Evolutionary conservation across 345 rosid genomes (phyloP), one percentile per base, ranked within the genome.

Genomic region (Eucalyptus grandis): DNA sequence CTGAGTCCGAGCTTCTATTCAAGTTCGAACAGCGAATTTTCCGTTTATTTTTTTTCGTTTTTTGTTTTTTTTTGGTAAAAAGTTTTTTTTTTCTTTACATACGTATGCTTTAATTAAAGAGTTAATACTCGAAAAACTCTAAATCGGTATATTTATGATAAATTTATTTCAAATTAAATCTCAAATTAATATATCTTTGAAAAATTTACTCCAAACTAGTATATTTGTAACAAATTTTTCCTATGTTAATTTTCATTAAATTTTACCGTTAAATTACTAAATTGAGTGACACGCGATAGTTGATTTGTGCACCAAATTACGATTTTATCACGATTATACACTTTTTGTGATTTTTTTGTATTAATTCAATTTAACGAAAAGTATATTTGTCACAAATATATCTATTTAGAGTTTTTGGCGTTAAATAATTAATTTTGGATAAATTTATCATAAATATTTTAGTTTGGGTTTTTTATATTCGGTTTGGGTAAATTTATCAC

Each of bases 161-260:
- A 19, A 1, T 3, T 53, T 19, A 53, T 53, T 0, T 1, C 0
- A 19, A 53, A 53, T 1, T 7, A 53, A 53, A 53, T 7, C 0
- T 53, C 5, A 53, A 53, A 53, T 0, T 19, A 53, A 19, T 53
- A 53, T 0, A 53, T 1, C 0, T 53, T 53, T 17, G 0, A 19
- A 0, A 56, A 21, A 9, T 56, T 56, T 56, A 54, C 0, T 1
- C 12, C 0, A 56, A 56, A 10, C 1, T 0, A 0, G 0, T 22
- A 54, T 9, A 9, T 0, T 56, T 56, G 5, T 56, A 0, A 22
- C 0, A 56, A 56, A 56, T 56, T 22, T 9, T 5, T 1, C 7
- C 1, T 54, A 54, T 54, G 1, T 54, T 54, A 22, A 1, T 54
- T 54, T 54, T 0, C 7, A 0, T 54, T 54, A 54, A 54, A 54